Conservation (phyloP, 73 alveolate species). For the Paraurostyla sp. region DNA sequence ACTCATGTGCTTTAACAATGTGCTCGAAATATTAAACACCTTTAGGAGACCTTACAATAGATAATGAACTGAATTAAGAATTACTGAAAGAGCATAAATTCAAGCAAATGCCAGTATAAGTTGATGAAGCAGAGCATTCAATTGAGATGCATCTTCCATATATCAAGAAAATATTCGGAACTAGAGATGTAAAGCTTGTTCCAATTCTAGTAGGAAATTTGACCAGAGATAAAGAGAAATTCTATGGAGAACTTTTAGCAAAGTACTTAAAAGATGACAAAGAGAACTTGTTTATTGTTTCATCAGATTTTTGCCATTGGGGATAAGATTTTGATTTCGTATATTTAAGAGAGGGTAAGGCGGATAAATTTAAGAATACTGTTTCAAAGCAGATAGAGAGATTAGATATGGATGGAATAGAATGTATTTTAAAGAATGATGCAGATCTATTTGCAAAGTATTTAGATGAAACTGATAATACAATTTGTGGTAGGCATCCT, state of each 20-base stretch:
- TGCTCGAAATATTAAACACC: constrained; percentile 90
- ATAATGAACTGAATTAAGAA: constrained; percentile 76
- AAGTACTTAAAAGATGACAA: constrained; percentile 83
- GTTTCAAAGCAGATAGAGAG: constrained; percentile 83
- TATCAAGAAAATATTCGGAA: constrained; percentile 89
- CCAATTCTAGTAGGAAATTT: constrained; percentile 97
- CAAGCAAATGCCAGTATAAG: constrained; percentile 72
- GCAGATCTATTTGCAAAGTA: constrained; percentile 77
- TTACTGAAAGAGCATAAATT: constrained; percentile 78
- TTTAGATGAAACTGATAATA: constrained; percentile 82
- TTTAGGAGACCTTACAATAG: constrained; percentile 90
- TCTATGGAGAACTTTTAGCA: constrained; percentile 85
- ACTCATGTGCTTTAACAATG: constrained; percentile 92
- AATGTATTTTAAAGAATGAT: constrained; percentile 76
- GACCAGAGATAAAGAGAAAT: constrained; percentile 75
- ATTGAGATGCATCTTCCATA: constrained; percentile 97
- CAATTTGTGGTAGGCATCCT: constrained; percentile 96
- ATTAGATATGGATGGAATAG: constrained; percentile 88
- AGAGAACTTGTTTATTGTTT: constrained; percentile 88
- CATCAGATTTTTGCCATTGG: constrained; percentile 99
- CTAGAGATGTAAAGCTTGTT: constrained; percentile 80
- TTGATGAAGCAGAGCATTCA: constrained; percentile 96
- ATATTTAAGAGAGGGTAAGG: constrained; percentile 19
- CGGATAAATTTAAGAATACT: constrained; percentile 58
- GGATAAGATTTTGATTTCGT: constrained; percentile 83